Base-by-base conservation (phyloP, 306 rosid species). In the Canavalia gladiata region DNA sequence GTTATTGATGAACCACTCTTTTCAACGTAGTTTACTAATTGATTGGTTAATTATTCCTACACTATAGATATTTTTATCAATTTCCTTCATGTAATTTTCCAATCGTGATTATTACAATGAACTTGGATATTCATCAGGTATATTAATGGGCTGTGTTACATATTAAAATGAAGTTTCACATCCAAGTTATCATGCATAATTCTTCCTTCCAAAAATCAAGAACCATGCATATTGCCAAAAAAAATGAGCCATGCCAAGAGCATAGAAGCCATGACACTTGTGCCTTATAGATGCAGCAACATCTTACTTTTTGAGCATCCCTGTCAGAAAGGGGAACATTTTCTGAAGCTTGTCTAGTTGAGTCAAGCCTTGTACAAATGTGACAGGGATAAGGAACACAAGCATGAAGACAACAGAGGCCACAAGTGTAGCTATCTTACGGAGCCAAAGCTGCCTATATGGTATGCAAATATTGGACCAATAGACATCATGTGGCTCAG, bases 401-500 rank as follows among this genome's bases (percentile, higher is more conserved):
- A 96, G 51, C 97, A 93, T 87, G 82, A 96, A 92, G 84, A 88
- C 98, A 68, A 88, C 33, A 51, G 99, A 59, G 84, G 97, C 92
- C 64, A 86, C 75, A 50, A 87, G 86, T 46, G 90, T 89, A 83
- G 89, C 93, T 87, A 93, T 90, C 84, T 82, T 96, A 68, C 99
- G 97, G 83, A 96, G 72, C 99, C 99, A 96, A 60, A 96, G 90
- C 86, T 90, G 98, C 68, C 87, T 83, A 56, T 89, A 96, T 2
- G 97, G 99, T 88, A 96, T 85, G 85, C 94, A 82, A 82, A 96
- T 91, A 78, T 89, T 93, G 80, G 99, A 92, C 99, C 99, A 96
- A 85, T 90, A 92, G 75, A 96, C 88, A 86, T 96, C 97, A 30
- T 86, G 87, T 49, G 99, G 99, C 43, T 90, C 98, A 4, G 99